Conservation (phyloP, 495 filamentous ascomycete genomes). For the Aspergillus asperescens region DNA sequence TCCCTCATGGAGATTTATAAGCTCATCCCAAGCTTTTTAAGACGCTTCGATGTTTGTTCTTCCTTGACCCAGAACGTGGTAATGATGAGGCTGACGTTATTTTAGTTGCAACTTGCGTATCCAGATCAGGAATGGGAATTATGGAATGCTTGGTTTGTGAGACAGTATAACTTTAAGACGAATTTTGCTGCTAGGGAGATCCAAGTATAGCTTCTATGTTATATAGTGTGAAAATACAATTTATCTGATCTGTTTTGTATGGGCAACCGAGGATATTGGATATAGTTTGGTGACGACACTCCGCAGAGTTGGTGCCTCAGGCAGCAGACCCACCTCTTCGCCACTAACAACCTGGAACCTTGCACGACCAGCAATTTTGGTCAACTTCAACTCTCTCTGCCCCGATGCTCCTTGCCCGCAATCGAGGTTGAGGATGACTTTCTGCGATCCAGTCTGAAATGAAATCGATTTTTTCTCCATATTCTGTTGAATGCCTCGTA, state of each 20-base stretch:
- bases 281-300: not conserved
- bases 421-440: not conserved
- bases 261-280: not conserved
- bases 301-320: not conserved
- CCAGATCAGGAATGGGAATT: slow-evolving; percentile 15
- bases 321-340: not conserved
- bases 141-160: slow-evolving; percentile 34
- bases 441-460: slow-evolving; percentile 4
- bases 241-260: not conserved
- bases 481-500: slow-evolving; percentile 36
- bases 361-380: not conserved
- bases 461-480: slow-evolving; percentile 3
- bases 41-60: slow-evolving; percentile 56
- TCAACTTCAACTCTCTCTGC: not conserved
- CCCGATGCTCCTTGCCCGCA: not conserved
- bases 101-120: slow-evolving; percentile 10
- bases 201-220: not conserved
- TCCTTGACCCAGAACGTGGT: slow-evolving; percentile 37
- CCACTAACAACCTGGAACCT: not conserved
- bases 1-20: slow-evolving; percentile 76
- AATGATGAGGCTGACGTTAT: slow-evolving; percentile 35
- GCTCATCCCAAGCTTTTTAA: slow-evolving; percentile 64
- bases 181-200: slow-evolving; percentile 4
- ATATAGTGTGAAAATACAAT: too few relatives aligned
- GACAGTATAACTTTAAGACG: slow-evolving; percentile 23